A percentile compares a stretch with the other conserved stretches of the same genome.
Conservation (phyloP, 208 protist genomes). For the Trypanosomatidae sp. region DNA sequence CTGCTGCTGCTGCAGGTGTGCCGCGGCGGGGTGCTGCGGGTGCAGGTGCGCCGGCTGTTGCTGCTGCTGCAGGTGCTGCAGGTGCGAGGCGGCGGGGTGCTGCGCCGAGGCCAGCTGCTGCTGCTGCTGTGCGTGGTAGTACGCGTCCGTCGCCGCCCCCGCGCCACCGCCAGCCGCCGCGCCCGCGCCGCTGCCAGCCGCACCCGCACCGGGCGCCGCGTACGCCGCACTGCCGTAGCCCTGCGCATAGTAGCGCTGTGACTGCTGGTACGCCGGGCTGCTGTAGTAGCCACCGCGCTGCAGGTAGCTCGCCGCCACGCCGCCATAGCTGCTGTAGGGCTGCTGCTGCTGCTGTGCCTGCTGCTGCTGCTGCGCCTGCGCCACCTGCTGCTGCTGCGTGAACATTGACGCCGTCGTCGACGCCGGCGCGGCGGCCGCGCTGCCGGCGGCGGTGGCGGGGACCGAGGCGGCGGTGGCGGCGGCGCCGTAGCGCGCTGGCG, state of each 20-base stretch:
- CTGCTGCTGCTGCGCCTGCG: not conserved
- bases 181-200: not conserved
- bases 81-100: not conserved
- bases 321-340: not conserved
- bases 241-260: constrained; percentile 1
- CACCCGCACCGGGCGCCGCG: not conserved
- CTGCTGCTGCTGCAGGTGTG: not conserved
- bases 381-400: too few species aligned
- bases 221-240: not conserved
- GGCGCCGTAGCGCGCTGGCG: not conserved
- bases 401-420: not conserved
- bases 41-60: constrained; percentile 9
- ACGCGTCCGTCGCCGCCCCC: not conserved
- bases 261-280: constrained; percentile 11
- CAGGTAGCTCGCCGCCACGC: not conserved
- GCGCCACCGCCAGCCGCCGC: not conserved
- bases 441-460: not conserved
- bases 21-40: not conserved
- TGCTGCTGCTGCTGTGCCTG: constrained; percentile 3
- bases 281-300: constrained; percentile 7
- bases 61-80: too few species aligned
- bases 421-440: not conserved
- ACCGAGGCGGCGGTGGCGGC: not conserved
- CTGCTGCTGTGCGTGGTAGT: constrained; percentile 3
- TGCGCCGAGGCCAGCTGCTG: constrained; percentile 1